A percentile compares a stretch with the other conserved stretches of the same genome.
phyloP scores from a whole-genome alignment of 2,329 filamentous ascomycete species.

The Rhynchosporium graminicola region DNA sequence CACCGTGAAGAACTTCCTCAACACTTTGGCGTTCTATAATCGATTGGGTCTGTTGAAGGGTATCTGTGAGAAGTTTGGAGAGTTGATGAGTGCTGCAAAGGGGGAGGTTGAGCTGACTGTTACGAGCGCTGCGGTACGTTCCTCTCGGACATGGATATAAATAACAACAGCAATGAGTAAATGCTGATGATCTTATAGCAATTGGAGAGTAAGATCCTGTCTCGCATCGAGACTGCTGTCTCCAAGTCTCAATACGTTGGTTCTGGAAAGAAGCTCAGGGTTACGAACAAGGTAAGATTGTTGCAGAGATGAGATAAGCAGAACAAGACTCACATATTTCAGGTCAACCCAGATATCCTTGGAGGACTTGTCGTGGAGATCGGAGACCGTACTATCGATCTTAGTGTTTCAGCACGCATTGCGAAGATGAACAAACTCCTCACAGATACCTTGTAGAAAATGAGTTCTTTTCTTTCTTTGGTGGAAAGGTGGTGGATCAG shows the following conservation, averaged over 20 bases:
- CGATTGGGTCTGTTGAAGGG: slow-evolving; percentile 78
- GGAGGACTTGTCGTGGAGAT: slow-evolving; percentile 95
- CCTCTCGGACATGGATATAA: neutral
- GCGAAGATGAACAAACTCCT: slow-evolving; percentile 99
- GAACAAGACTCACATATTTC: slow-evolving; percentile 12
- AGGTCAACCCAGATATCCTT: slow-evolving; percentile 93
- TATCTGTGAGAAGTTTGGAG: slow-evolving; percentile 82
- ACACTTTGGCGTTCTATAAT: slow-evolving; percentile 94
- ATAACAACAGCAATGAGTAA: no score
- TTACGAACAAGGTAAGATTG: slow-evolving; percentile 75
- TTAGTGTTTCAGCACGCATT: slow-evolving; percentile 92
- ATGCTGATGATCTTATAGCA: slow-evolving; percentile 51
- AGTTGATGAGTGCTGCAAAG: slow-evolving; percentile 83
- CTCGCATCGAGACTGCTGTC: slow-evolving; percentile 83
- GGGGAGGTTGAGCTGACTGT: slow-evolving; percentile 94
- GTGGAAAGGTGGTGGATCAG: slow-evolving; percentile 31
- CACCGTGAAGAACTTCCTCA: slow-evolving; percentile 92
- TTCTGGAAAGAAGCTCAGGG: slow-evolving; percentile 96
- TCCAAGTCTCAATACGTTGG: slow-evolving; percentile 86
- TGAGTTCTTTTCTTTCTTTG: slow-evolving; percentile 34
- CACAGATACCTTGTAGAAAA: slow-evolving; percentile 90
- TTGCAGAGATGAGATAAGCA: neutral
- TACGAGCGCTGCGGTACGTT: slow-evolving; percentile 81
- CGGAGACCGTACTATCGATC: slow-evolving; percentile 96
- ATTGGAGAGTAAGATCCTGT: slow-evolving; percentile 84